A percentile compares a stretch with the other conserved stretches of the same genome.
phyloP scores from a whole-genome alignment of 306 rosid species.

The Begonia peltatifolia region DNA sequence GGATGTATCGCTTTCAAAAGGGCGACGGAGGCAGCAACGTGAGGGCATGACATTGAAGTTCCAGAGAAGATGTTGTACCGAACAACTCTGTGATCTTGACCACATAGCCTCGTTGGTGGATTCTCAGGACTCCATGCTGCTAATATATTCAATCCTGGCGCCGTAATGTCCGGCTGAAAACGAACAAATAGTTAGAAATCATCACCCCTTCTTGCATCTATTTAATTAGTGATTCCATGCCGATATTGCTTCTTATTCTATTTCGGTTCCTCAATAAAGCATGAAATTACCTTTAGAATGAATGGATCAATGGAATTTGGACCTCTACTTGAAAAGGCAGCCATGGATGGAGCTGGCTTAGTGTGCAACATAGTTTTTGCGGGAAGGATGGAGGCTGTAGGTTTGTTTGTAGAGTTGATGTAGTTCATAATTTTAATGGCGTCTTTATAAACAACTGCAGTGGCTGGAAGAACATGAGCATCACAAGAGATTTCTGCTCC shows the following conservation, averaged over 20 bases:
- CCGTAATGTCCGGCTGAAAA: constrained; percentile 88
- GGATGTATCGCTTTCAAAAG: constrained; percentile 83
- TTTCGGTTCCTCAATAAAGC: no score
- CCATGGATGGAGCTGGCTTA: constrained; percentile 76
- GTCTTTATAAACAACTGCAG: constrained; percentile 31
- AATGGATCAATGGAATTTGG: constrained; percentile 68
- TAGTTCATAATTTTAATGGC: constrained; percentile 33
- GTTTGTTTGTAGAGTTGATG: constrained; percentile 29
- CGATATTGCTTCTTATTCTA: no score
- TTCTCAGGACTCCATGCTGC: constrained; percentile 81
- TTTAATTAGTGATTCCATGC: no score
- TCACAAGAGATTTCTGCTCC: constrained; percentile 48
- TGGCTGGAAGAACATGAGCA: constrained; percentile 64
- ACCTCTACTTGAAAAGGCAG: constrained; percentile 73
- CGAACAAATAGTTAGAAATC: background rate
- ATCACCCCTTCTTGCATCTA: no score
- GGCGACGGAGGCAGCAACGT: constrained; percentile 56
- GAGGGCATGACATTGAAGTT: constrained; percentile 97
- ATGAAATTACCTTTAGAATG: constrained; percentile 50
- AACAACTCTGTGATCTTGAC: constrained; percentile 42
- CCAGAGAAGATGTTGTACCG: constrained; percentile 65
- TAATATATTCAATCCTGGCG: constrained; percentile 81
- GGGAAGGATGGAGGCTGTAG: constrained; percentile 44
- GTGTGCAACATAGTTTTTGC: constrained; percentile 40
- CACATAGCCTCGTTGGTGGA: constrained; percentile 51